These are phyloP conservation scores for Avena insularis DNA, from an alignment of 176 grass and related monocot species.

Conservation along the genomic window DNA sequence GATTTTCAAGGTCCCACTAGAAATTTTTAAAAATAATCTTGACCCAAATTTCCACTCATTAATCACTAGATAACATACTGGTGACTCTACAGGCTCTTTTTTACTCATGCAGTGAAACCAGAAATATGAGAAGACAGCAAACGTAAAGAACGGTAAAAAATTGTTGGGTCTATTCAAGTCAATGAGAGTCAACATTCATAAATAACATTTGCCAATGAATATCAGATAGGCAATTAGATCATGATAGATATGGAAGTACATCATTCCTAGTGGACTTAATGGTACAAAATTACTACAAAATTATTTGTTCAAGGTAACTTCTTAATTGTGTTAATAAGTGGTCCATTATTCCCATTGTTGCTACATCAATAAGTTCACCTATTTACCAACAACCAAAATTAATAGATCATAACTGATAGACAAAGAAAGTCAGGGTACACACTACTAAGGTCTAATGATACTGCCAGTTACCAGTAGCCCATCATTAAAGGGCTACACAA, in stretches of 20 bases:
- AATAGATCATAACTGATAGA: conserved; percentile 1
- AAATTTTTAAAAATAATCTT: conserved; percentile 8
- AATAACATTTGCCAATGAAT: neutral
- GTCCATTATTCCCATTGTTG: neutral
- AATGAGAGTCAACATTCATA: conserved; percentile 4
- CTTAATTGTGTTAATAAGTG: neutral
- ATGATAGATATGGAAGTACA: neutral
- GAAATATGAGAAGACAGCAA: conserved; percentile 19
- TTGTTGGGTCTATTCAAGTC: neutral
- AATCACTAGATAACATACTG: neutral
- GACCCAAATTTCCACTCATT: conserved; percentile 13
- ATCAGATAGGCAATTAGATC: conserved; percentile 3
- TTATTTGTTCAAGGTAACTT: neutral
- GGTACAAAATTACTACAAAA: neutral
- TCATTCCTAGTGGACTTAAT: neutral
- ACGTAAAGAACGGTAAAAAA: neutral
- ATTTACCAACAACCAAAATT: conserved; percentile 12
- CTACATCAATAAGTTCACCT: conserved; percentile 5
- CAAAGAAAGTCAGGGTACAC: neutral
- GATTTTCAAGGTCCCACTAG: neutral
- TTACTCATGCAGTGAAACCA: conserved; percentile 18
- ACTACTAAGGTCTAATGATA: neutral
- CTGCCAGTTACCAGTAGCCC: neutral
- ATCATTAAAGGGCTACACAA: conserved; percentile 1
- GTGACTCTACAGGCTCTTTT: neutral